Evolutionary conservation across 2,329 filamentous ascomycete species (phyloP).

Genomic region (Alternaria conjuncta): DNA sequence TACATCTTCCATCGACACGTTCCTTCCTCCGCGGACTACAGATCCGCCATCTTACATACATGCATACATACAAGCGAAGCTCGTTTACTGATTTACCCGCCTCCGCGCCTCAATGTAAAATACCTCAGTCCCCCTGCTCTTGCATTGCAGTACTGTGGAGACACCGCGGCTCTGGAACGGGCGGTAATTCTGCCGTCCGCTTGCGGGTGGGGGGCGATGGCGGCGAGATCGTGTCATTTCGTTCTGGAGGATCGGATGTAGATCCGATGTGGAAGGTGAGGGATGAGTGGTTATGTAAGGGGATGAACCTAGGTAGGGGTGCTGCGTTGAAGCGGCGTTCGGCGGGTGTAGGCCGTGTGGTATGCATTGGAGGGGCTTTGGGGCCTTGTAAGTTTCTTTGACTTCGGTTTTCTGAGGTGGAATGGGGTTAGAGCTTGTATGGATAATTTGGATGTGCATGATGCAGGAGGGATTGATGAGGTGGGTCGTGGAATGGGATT

Average conservation of each 20-base stretch:
- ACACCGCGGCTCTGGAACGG: background rate
- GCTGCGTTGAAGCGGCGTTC: background rate
- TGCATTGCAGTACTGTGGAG: background rate
- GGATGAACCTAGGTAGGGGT: background rate
- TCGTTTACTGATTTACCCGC: background rate
- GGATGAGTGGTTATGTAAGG: background rate
- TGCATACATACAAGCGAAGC: background rate
- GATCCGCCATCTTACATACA: background rate
- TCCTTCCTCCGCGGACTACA: background rate
- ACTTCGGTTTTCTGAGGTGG: too few species aligned
- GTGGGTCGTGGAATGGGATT: too few species aligned
- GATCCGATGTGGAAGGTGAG: background rate
- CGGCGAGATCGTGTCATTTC: background rate
- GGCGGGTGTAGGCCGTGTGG: background rate
- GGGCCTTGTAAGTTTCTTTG: background rate
- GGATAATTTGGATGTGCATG: background rate
- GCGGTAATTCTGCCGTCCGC: too few species aligned
- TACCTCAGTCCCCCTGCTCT: background rate
- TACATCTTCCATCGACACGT: background rate
- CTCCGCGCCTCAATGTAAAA: background rate
- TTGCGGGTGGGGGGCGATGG: background rate
- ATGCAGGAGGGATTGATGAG: background rate
- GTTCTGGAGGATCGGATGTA: background rate
- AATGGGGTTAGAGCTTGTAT: background rate
- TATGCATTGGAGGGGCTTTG: background rate